phyloP scores from a whole-genome alignment of 345 rosid species.

The Raphanus sativus region DNA sequence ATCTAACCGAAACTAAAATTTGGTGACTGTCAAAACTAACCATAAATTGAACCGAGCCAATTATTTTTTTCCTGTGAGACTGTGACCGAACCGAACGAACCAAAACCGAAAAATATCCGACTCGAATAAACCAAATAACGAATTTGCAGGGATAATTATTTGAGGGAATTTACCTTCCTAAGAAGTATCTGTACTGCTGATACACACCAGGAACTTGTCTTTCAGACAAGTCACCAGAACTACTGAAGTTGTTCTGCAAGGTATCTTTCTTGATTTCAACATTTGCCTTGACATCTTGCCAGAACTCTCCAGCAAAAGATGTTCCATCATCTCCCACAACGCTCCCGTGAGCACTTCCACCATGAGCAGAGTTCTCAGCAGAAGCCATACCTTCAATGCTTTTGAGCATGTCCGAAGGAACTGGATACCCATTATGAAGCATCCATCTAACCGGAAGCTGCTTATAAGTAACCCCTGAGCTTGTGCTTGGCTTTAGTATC shows the following conservation, averaged over 20 bases:
- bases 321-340: conserved; percentile 45
- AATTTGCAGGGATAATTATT: background rate
- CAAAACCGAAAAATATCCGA: background rate
- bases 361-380: conserved; percentile 55
- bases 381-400: conserved; percentile 53
- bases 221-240: conserved; percentile 61
- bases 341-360: conserved; percentile 52
- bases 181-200: conserved; percentile 81
- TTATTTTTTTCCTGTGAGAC: background rate
- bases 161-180: conserved; percentile 65
- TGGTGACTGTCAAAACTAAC: background rate
- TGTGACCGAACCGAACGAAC: background rate
- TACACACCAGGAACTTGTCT: conserved; percentile 66
- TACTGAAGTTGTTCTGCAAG: conserved; percentile 50
- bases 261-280: conserved; percentile 67
- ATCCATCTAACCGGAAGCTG: conserved; percentile 97
- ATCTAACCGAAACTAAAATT: background rate
- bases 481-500: conserved; percentile 60
- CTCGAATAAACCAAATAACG: background rate
- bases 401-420: conserved; percentile 86
- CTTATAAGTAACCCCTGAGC: conserved; percentile 62
- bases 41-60: background rate
- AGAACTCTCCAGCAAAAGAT: conserved; percentile 78
- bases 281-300: conserved; percentile 72
- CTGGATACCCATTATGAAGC: conserved; percentile 91